phyloP scores from a whole-genome alignment of 208 protist genomes.

The Tritrichomonas musculus region DNA sequence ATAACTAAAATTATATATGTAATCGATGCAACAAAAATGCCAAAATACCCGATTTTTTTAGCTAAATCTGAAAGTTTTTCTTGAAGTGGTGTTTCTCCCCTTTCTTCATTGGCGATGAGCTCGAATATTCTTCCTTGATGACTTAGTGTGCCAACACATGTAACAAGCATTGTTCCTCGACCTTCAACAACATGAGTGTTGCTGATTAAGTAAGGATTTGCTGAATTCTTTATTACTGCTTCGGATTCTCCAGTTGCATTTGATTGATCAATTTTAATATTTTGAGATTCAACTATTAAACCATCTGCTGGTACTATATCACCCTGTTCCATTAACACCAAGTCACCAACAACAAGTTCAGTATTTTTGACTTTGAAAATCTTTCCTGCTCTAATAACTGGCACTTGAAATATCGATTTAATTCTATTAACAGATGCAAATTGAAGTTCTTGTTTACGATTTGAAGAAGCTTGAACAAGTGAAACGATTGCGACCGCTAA shows the following conservation, averaged over 20 bases:
- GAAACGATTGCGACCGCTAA: neutral
- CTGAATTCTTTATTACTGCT: neutral
- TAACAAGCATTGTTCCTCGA: neutral
- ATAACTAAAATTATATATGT: conserved; percentile 34
- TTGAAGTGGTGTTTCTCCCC: conserved; percentile 34
- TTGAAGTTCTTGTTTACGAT: neutral
- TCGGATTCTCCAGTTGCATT: neutral
- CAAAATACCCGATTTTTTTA: conserved; percentile 13
- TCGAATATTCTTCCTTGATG: neutral
- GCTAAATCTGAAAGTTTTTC: conserved; percentile 30
- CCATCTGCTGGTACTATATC: conserved; percentile 36
- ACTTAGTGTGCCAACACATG: neutral
- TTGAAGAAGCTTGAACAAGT: neutral
- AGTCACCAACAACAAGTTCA: conserved; percentile 32
- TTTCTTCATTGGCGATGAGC: neutral
- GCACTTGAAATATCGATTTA: neutral
- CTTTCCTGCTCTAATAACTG: neutral
- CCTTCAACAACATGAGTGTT: neutral
- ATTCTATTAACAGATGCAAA: neutral
- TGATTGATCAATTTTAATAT: neutral
- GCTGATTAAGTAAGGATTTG: neutral
- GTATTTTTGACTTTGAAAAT: neutral
- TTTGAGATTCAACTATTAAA: neutral
- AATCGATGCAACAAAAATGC: conserved; percentile 31
- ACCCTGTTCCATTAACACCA: conserved; percentile 34